These are phyloP conservation scores for Sporothrix pallida DNA, from an alignment of 2,329 filamentous ascomycete genomes.

Conservation along the genomic window DNA sequence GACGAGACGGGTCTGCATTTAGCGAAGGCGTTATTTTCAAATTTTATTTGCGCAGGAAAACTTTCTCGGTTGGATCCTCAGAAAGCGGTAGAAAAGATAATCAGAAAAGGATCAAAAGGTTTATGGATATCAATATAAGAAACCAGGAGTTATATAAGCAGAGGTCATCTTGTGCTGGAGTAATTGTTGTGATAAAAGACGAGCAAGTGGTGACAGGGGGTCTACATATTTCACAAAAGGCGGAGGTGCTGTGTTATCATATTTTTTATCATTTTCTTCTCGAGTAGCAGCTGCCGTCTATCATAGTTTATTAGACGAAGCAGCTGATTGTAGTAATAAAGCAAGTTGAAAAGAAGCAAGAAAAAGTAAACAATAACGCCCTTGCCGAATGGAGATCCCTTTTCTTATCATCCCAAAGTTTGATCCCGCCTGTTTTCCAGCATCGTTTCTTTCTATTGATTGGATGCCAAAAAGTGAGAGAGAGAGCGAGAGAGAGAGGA, in stretches of 20 bases:
- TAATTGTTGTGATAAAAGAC: no score
- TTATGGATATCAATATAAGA: background rate
- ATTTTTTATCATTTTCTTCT: background rate
- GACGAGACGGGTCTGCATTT: slow-evolving; percentile 35
- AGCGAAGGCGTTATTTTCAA: slow-evolving; percentile 39
- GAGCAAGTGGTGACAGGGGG: no score
- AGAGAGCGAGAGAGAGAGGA: no score
- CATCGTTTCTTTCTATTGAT: slow-evolving; percentile 12
- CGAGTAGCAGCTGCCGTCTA: background rate
- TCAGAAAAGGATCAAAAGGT: background rate
- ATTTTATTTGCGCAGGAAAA: slow-evolving; percentile 7
- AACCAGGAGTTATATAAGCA: no score
- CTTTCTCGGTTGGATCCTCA: background rate
- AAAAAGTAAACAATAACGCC: slow-evolving; percentile 26
- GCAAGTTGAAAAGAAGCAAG: background rate
- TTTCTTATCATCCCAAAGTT: background rate
- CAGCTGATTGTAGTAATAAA: background rate
- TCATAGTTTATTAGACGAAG: background rate
- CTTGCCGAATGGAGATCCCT: slow-evolving; percentile 24
- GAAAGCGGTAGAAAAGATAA: background rate
- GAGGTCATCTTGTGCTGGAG: no score
- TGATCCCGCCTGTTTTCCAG: background rate
- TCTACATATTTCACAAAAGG: no score
- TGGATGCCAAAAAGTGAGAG: background rate
- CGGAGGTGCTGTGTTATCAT: background rate